phyloP scores from a whole-genome alignment of 495 filamentous ascomycete species.

The Aspergillus indologenus region DNA sequence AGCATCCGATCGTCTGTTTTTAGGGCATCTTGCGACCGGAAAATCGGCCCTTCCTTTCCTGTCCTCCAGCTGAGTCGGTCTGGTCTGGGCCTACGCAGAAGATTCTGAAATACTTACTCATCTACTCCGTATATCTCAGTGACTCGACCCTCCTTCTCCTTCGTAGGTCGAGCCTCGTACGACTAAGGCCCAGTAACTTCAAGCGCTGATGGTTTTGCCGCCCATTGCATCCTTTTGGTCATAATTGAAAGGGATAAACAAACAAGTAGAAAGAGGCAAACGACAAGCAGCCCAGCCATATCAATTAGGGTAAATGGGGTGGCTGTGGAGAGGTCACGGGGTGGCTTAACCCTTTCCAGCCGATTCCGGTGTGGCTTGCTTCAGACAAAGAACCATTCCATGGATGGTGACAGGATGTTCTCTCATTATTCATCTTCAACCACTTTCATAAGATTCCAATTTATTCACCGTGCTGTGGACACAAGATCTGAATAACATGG shows the following conservation, averaged over 20 bases:
- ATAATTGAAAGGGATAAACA: neutral
- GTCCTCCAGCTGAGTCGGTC: neutral
- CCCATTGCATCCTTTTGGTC: neutral
- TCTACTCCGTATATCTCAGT: neutral
- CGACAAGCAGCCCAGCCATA: neutral
- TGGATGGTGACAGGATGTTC: neutral
- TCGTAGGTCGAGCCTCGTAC: neutral
- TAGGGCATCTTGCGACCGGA: neutral
- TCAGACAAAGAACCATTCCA: neutral
- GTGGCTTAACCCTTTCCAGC: neutral
- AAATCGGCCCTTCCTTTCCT: neutral
- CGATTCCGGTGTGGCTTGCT: neutral
- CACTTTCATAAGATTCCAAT: neutral
- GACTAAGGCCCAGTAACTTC: no score
- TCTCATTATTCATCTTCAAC: no score
- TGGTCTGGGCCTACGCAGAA: neutral
- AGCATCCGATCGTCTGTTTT: neutral
- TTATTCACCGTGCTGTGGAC: neutral
- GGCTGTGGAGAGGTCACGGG: neutral
- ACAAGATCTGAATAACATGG: neutral
- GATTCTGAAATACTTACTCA: neutral
- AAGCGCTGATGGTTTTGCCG: neutral
- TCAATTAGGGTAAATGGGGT: no score
- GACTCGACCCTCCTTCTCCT: neutral
- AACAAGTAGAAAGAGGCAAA: neutral